A percentile compares a stretch with the other conserved stretches of the same genome.
Evolutionary conservation across 164 flowering plant genomes (phyloP).

Genomic region (Piper betle): DNA sequence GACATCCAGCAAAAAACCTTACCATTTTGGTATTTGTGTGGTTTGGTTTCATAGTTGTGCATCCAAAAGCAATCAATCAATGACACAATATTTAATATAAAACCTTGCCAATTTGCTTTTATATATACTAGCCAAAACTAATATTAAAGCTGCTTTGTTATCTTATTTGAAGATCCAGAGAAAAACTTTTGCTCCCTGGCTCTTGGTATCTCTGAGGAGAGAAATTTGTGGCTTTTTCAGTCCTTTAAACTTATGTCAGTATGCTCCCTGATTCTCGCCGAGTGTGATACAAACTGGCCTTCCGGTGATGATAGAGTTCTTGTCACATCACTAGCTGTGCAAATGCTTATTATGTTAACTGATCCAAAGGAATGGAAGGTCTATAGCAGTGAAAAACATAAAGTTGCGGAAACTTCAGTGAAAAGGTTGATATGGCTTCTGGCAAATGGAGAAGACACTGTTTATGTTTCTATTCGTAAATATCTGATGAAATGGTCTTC

Average conservation of each 20-base stretch:
- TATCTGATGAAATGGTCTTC: conserved; percentile 30
- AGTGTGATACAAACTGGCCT: conserved; percentile 26
- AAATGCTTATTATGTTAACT: conserved; percentile 55
- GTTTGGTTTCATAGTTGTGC: too few relatives aligned
- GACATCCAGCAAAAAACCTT: too few relatives aligned
- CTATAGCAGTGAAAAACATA: conserved; percentile 13
- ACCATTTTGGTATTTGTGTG: background rate
- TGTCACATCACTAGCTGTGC: conserved; percentile 58
- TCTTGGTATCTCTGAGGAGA: conserved; percentile 53
- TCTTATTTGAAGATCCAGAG: conserved; percentile 32
- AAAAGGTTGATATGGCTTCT: conserved; percentile 37
- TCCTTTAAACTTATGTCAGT: conserved; percentile 50
- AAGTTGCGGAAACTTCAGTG: conserved; percentile 43
- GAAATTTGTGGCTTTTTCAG: conserved; percentile 61
- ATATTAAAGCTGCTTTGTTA: background rate
- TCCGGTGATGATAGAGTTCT: conserved; percentile 22
- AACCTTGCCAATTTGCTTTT: background rate
- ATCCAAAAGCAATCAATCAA: too few relatives aligned
- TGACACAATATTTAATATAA: too few relatives aligned
- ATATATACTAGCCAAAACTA: background rate
- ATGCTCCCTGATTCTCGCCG: conserved; percentile 47
- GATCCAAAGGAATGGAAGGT: conserved; percentile 69
- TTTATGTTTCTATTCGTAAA: conserved; percentile 44
- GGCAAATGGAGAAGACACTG: conserved; percentile 41
- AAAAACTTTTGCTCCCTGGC: conserved; percentile 66